Base-by-base conservation (phyloP, 768 basidiomycete species). In the Chalciporus sphaerocephalus region DNA sequence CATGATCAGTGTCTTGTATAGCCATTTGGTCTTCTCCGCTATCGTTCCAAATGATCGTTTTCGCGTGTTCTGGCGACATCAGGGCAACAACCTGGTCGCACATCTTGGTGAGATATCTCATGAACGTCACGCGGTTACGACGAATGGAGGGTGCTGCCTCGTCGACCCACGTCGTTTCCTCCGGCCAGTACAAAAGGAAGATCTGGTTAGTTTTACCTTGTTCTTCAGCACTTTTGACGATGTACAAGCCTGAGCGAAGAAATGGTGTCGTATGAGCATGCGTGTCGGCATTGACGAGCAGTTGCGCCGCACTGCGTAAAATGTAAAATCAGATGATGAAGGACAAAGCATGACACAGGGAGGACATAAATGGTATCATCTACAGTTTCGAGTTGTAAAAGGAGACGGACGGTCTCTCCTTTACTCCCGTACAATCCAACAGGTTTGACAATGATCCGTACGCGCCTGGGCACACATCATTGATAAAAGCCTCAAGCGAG, bases 41-140 rank as follows among this genome's bases (percentile, higher is more conserved):
- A 3, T 70, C 57, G 10, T 53, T 61, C 73, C 73, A 81, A 4
- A 79, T 57, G 37, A 83, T 64, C 3, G 69, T 56, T 30, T 61
- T 50, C 0, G 74, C 66, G 35, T 82, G 74, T 11, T 74, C 69
- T 0, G 72, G 54, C 3, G 80, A 79, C 16, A 83, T 58, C 24
- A 82, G 56, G 21, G 73, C 74, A 1, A 75, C 56, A 2, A 76
- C 56, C 57, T 83, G 82, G 50, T 84, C 80, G 13, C 74, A 64
- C 28, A 83, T 68, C 60, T 80, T 79, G 1, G 71, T 79, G 10
- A 83, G 71, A 51, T 84, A 83, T 81, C 81, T 63, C 78, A 83
- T 81, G 52, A 83, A 83, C 0, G 80, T 79, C 2, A 75, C 66
- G 6, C 81, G 69, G 60, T 81, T 83, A 3, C 74, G 70, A 22